Conservation (phyloP, 2,329 filamentous ascomycete genomes). For the Fusarium nygamai region DNA sequence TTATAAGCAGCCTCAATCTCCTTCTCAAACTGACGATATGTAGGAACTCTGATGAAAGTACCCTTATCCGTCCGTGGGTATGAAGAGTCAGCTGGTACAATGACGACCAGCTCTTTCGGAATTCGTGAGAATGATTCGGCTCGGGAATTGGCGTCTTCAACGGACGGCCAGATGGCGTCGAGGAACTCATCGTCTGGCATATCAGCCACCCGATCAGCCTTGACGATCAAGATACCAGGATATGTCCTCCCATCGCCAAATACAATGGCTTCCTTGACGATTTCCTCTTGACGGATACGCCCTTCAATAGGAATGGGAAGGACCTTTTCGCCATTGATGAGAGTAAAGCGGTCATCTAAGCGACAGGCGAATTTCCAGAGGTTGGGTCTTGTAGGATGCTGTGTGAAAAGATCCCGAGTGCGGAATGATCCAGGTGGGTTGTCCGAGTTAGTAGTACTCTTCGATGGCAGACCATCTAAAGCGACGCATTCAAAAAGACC, state of each 20-base stretch:
- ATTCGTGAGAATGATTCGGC: slow-evolving; percentile 64
- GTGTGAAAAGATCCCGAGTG: slow-evolving; percentile 56
- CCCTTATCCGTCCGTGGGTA: slow-evolving; percentile 65
- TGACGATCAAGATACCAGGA: slow-evolving; percentile 64
- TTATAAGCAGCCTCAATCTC: slow-evolving; percentile 56
- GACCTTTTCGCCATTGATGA: slow-evolving; percentile 61
- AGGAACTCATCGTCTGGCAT: slow-evolving; percentile 58
- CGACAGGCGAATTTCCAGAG: slow-evolving; percentile 58
- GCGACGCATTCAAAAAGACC: slow-evolving; percentile 52
- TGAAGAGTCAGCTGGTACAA: slow-evolving; percentile 55
- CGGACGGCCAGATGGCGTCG: slow-evolving; percentile 57
- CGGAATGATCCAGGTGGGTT: slow-evolving; percentile 56
- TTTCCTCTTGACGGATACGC: slow-evolving; percentile 60
- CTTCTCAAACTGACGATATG: slow-evolving; percentile 56
- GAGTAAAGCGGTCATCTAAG: slow-evolving; percentile 56
- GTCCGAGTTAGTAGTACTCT: slow-evolving; percentile 49
- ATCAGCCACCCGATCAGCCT: slow-evolving; percentile 54
- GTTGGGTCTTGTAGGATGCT: slow-evolving; percentile 53
- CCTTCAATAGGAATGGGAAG: slow-evolving; percentile 61
- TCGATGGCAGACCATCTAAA: slow-evolving; percentile 51
- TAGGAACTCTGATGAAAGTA: slow-evolving; percentile 61
- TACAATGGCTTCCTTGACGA: slow-evolving; percentile 65
- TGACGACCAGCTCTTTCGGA: slow-evolving; percentile 61
- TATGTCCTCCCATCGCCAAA: slow-evolving; percentile 64
- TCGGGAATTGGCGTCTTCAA: slow-evolving; percentile 60